A percentile compares a stretch with the other conserved stretches of the same genome.
These are phyloP conservation scores for Thielaviopsis populi DNA, from an alignment of 2,329 filamentous ascomycete species.

Conservation along the genomic window DNA sequence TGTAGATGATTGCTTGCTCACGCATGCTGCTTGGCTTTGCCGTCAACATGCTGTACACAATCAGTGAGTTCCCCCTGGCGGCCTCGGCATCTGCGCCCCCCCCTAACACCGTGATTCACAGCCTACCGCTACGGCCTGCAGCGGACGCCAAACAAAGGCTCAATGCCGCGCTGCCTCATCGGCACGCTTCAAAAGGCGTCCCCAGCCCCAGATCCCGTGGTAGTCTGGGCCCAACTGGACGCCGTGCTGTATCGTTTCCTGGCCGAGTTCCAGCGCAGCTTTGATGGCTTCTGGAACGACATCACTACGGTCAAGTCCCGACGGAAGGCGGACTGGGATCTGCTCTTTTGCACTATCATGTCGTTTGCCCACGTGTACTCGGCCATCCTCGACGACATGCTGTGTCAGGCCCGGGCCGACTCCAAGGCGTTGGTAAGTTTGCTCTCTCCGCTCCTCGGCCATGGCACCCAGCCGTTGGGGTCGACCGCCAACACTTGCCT, in stretches of 20 bases:
- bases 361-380: conserved; percentile 6
- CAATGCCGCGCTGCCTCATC: background rate
- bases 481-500: too few species aligned
- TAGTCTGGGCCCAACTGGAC: background rate
- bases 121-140: background rate
- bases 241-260: background rate
- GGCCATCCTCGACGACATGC: background rate
- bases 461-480: background rate
- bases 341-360: conserved; percentile 1
- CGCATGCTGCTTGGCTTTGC: background rate
- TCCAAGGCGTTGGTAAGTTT: background rate
- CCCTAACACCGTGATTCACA: background rate
- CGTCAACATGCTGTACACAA: background rate
- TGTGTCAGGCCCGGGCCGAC: background rate
- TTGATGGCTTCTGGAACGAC: conserved; percentile 3
- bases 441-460: too few species aligned
- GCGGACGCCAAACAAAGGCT: background rate
- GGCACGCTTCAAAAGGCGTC: background rate
- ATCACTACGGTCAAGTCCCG: background rate
- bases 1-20: background rate
- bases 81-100: background rate
- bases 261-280: conserved; percentile 6
- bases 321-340: background rate
- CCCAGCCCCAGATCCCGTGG: background rate
- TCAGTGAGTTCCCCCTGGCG: background rate